Conservation (phyloP, 225 moss, liverwort and hornwort genomes). For the Antitrichia curtipendula region DNA sequence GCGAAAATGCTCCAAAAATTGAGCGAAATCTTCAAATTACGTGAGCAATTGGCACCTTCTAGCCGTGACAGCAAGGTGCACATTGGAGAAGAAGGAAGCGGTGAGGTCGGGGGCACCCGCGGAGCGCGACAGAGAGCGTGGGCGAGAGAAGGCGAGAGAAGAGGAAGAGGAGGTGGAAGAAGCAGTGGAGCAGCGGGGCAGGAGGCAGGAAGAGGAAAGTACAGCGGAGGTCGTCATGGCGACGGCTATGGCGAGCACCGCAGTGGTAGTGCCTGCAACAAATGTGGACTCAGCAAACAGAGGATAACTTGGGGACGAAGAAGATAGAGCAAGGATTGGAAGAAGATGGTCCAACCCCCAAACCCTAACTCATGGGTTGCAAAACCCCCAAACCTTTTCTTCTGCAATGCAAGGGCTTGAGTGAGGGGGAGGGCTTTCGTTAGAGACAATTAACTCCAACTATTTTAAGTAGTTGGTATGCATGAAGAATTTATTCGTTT, state of each 20-base stretch:
- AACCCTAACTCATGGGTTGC: background rate
- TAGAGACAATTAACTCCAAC: background rate
- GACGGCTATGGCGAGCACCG: slow-evolving; percentile 10
- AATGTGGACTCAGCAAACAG: background rate
- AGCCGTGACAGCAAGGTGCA: slow-evolving; percentile 24
- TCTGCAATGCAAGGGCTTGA: background rate
- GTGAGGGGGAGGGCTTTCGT: background rate
- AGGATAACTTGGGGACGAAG: background rate
- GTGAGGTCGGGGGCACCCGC: slow-evolving; percentile 12
- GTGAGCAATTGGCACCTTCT: background rate
- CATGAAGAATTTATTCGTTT: too few species aligned
- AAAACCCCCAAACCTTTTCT: background rate
- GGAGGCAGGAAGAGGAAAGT: background rate
- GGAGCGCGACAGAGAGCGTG: slow-evolving; percentile 21
- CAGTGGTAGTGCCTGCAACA: background rate
- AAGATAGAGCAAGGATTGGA: background rate
- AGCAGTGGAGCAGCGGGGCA: slow-evolving; percentile 4
- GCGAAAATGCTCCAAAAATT: background rate
- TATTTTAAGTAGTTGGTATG: background rate
- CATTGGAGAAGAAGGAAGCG: slow-evolving; percentile 28
- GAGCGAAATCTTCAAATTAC: background rate
- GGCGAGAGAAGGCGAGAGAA: slow-evolving; percentile 16
- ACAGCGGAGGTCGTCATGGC: slow-evolving; percentile 30
- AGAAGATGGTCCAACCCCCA: background rate
- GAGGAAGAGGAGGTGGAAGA: slow-evolving; percentile 2